Base-by-base conservation (phyloP, 495 filamentous ascomycete species). In the Usnea hakonensis region DNA sequence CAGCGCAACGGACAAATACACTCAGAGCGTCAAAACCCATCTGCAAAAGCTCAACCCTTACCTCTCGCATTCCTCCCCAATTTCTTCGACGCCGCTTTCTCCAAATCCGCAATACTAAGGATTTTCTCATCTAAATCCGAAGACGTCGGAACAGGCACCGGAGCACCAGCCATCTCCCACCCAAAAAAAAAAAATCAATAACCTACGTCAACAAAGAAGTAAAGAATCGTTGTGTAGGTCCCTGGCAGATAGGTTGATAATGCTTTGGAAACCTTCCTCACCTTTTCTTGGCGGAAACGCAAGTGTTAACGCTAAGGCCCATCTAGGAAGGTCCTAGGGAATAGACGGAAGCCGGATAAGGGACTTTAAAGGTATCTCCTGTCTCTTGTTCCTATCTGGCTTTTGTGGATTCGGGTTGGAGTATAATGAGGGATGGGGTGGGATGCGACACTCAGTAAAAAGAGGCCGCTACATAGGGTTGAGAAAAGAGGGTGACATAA, bases 101-200 rank as follows among this genome's bases (percentile, higher is more conserved):
- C 59, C 1, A 75, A 44, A 59, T 75, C 73, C 21, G 67, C 69
- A 28, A 75, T 67, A 43, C 72, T 63, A 26, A 70, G 64, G 36
- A 70, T 58, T 0, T 19, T 53, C 9, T 60, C 41, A 16, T 59
- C 17, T 1, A 5, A 13, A 30, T 58, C 58, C 5, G 58, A n/a
- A n/a, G n/a, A 32, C 19, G 48, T 37, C 17, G 43, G 44, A 28
- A 60, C n/a, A 1, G 58, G 58, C 4, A 50, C 14, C 10, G 58
- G 58, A 38, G 32, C 58, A 0, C 43, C 58, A 10, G 58, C 58
- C 58, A 60, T 60, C 28, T n/a, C 43, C n/a, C n/a, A n/a, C n/a
- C n/a, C n/a, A n/a, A n/a, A n/a, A n/a, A n/a, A n/a, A n/a, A n/a
- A n/a, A n/a, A n/a, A n/a, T n/a, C n/a, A n/a, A n/a, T n/a, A n/a